phyloP scores from a whole-genome alignment of 2,329 filamentous ascomycete genomes.

The Ceratocystis alfenasii region DNA sequence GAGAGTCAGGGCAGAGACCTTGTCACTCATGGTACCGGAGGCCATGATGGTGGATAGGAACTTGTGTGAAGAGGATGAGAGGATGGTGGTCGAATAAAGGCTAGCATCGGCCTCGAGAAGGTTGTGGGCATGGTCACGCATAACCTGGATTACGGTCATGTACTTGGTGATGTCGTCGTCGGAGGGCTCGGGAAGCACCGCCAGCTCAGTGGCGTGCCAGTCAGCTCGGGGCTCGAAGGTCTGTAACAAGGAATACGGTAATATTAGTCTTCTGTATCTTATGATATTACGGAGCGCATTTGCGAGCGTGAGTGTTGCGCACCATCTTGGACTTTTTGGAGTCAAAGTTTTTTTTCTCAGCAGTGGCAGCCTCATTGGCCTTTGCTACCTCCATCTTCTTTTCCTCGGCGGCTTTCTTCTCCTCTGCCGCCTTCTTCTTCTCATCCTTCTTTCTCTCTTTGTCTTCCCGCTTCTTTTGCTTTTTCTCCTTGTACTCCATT shows the following conservation, averaged over 20 bases:
- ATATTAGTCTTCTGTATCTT: constrained; percentile 29
- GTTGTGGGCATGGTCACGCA: constrained; percentile 59
- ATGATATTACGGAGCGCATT: not conserved
- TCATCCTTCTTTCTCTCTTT: constrained; percentile 21
- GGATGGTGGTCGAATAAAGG: constrained; percentile 59
- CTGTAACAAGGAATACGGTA: constrained; percentile 28
- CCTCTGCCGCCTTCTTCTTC: constrained; percentile 14
- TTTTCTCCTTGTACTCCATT: constrained; percentile 27
- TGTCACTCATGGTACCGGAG: constrained; percentile 90
- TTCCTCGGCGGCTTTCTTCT: constrained; percentile 26
- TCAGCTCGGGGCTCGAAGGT: constrained; percentile 46
- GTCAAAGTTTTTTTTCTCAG: constrained; percentile 28
- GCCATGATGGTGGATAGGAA: constrained; percentile 97
- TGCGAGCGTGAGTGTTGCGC: constrained; percentile 23
- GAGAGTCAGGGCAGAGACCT: constrained; percentile 86
- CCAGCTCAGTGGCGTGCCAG: constrained; percentile 41
- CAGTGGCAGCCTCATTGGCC: constrained; percentile 26
- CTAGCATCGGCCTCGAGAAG: constrained; percentile 69
- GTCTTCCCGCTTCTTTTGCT: constrained; percentile 28
- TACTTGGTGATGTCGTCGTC: constrained; percentile 38
- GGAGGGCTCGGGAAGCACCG: constrained; percentile 34
- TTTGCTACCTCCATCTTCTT: constrained; percentile 27
- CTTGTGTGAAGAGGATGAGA: constrained; percentile 78
- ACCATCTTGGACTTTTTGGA: constrained; percentile 31
- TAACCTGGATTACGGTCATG: constrained; percentile 35